These are phyloP conservation scores for Hymenoscyphus linearis DNA, from an alignment of 2,329 filamentous ascomycete genomes.

Conservation along the genomic window DNA sequence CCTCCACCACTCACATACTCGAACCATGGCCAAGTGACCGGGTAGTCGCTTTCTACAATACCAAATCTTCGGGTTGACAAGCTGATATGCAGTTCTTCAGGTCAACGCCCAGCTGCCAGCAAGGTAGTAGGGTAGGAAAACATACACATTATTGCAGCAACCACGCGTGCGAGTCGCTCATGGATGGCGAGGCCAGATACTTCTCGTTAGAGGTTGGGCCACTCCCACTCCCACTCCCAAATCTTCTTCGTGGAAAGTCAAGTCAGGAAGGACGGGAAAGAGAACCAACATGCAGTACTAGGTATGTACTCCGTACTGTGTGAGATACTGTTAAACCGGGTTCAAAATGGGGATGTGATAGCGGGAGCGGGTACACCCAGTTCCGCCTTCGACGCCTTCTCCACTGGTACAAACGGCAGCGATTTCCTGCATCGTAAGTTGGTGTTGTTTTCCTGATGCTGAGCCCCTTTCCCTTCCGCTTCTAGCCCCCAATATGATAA, in stretches of 20 bases:
- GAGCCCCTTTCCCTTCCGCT: background rate
- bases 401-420: background rate
- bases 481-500: no score
- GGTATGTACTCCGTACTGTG: no score
- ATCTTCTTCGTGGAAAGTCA: background rate
- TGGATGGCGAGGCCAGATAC: background rate
- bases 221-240: background rate
- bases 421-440: background rate
- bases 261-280: background rate
- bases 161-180: background rate
- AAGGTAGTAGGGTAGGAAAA: background rate
- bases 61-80: constrained; percentile 10
- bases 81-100: background rate
- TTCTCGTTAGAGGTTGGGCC: background rate
- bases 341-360: background rate
- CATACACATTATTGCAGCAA: background rate
- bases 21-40: background rate
- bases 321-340: background rate
- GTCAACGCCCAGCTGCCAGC: background rate
- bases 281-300: background rate
- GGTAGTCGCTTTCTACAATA: constrained; percentile 6
- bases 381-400: no score
- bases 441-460: background rate
- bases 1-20: constrained; percentile 6
- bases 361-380: background rate